Evolutionary conservation across 2,329 filamentous ascomycete genomes (phyloP), one percentile per base, ranked within the genome.

Genomic region (Xylariales sp.): DNA sequence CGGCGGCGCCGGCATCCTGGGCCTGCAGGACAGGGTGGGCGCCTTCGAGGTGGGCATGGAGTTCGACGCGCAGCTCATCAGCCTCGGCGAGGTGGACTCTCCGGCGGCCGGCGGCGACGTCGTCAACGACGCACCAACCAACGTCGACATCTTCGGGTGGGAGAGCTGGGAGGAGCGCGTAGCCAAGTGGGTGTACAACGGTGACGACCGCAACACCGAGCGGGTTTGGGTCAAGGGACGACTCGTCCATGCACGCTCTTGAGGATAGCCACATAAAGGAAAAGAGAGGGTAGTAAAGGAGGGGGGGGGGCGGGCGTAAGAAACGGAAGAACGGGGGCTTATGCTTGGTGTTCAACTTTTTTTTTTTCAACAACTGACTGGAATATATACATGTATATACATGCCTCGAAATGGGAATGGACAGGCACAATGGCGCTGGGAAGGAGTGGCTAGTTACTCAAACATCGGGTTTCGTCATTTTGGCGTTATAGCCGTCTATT

Each of bases 171-270:
- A 84, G 27, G 88, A 97, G 53, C 78, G 71, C 54, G 66, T 97
- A 10, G 86, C 88, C 37, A 98, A 98, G 70, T 98, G 93, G 93
- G 70, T 97, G 44, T 98, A 86, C 64, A 85, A 79, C 48, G 93
- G 93, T 0, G 90, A 97, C 67, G 93, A 97, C 63, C 72, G 91
- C 49, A 97, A 97, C 60, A 91, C 89, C 3, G 74, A 74, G 51
- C 81, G 74, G 49, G 93, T 98, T 5, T 98, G 91, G 91, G 89
- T 97, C 2, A 81, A 74, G 56, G 93, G 93, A 3, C 67, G 80
- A 46, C 61, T 94, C 59, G 93, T 96, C 33, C 88, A 95, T 65
- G 17, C 37, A 18, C 40, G 37, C 5, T 10, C 17, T 30, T 30
- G 28, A 30, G 23, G 8, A 25, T n/a, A n/a, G n/a, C n/a, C n/a